phyloP scores from a whole-genome alignment of 2,329 filamentous ascomycete genomes.

The Botryotinia narcissicola region DNA sequence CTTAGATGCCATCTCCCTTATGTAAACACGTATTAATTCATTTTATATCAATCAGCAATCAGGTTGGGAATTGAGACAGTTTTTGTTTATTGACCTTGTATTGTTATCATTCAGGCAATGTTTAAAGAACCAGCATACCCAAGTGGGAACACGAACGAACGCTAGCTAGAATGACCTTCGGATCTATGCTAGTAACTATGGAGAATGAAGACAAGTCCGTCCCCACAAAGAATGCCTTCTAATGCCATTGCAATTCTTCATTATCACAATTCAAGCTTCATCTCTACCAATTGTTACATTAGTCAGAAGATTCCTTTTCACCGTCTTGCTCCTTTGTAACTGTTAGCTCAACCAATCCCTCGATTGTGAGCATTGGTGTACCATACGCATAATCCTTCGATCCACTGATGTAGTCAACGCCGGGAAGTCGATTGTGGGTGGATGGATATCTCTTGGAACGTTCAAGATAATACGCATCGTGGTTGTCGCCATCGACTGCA shows the following conservation, averaged over 20 bases:
- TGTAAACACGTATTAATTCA: neutral
- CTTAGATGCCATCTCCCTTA: neutral
- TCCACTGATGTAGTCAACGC: constrained; percentile 39
- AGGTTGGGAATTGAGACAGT: neutral
- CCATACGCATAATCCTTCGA: constrained; percentile 41
- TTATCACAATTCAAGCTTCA: neutral
- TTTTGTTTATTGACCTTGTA: neutral
- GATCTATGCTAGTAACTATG: neutral
- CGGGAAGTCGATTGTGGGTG: constrained; percentile 41
- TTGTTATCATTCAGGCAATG: neutral
- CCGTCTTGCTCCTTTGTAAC: neutral
- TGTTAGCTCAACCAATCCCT: constrained; percentile 12
- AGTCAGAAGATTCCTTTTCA: neutral
- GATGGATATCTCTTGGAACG: constrained; percentile 43
- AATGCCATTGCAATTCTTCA: neutral
- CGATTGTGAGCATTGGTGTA: constrained; percentile 42
- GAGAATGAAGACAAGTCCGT: neutral
- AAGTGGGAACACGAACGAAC: neutral
- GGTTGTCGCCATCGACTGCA: constrained; percentile 43
- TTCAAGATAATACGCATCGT: constrained; percentile 44
- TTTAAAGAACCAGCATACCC: neutral
- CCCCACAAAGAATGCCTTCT: neutral
- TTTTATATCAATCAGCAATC: neutral
- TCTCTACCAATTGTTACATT: neutral
- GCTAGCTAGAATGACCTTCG: neutral